Evolutionary conservation across 2,329 filamentous ascomycete species (phyloP).

Genomic region (Fusarium transvaalense): DNA sequence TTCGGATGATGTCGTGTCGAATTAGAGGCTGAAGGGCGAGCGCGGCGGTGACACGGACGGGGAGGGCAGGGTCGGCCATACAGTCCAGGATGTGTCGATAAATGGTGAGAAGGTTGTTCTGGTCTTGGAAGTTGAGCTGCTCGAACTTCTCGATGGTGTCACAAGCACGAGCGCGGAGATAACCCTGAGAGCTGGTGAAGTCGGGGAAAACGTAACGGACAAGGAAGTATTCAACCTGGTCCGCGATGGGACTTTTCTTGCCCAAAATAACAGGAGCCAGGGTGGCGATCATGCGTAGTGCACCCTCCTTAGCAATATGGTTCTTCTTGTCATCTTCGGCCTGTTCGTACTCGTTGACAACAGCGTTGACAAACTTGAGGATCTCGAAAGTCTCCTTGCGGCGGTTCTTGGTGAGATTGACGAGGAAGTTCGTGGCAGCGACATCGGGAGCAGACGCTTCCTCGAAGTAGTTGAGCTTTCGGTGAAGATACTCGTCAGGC

Average conservation of each 20-base stretch:
- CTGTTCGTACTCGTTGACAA: slow-evolving; percentile 92
- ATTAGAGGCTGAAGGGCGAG: slow-evolving; percentile 96
- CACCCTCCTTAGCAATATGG: slow-evolving; percentile 95
- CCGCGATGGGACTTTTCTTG: slow-evolving; percentile 98
- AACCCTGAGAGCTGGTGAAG: slow-evolving; percentile 92
- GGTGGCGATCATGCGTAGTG: slow-evolving; percentile 96
- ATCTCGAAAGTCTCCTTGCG: slow-evolving; percentile 97
- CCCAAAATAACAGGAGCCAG: slow-evolving; percentile 92
- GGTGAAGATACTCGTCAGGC: slow-evolving; percentile 95
- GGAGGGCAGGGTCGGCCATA: slow-evolving; percentile 93
- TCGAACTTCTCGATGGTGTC: slow-evolving; percentile 99
- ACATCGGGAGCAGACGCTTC: slow-evolving; percentile 96
- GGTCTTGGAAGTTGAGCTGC: slow-evolving; percentile 95
- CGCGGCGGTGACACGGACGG: slow-evolving; percentile 93
- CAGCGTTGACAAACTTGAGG: slow-evolving; percentile 91
- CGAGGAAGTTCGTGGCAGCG: slow-evolving; percentile 94
- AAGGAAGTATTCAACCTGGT: slow-evolving; percentile 98
- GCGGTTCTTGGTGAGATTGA: slow-evolving; percentile 92
- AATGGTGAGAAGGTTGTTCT: slow-evolving; percentile 93
- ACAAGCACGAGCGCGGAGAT: slow-evolving; percentile 92
- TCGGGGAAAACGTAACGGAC: slow-evolving; percentile 98
- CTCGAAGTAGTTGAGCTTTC: slow-evolving; percentile 98
- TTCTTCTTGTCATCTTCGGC: slow-evolving; percentile 91
- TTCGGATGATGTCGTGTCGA: slow-evolving; percentile 91
- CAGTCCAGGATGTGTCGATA: slow-evolving; percentile 97